A percentile compares a stretch with the other conserved stretches of the same genome.
Conservation (phyloP, 1,284 basidiomycete genomes). For the Cutaneotrichosporon daszewskae region DNA sequence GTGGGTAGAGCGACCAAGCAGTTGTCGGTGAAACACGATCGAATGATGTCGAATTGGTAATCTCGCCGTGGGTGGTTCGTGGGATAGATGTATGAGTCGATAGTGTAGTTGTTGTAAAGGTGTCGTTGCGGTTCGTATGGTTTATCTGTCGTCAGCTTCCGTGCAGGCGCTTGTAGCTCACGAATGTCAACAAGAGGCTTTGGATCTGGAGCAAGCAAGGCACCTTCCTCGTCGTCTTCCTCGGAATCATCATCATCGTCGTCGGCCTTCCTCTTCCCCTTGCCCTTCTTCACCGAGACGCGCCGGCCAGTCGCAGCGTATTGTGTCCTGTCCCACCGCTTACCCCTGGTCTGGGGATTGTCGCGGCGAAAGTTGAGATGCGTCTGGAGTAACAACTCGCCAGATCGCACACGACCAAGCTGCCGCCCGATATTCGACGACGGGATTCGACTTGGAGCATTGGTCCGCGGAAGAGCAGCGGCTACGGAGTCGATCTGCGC, state of each 20-base stretch:
- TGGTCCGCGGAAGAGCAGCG: not conserved
- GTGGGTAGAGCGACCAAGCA: slow-evolving; percentile 93
- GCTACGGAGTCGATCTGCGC: slow-evolving; percentile 18
- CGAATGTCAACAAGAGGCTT: slow-evolving; percentile 57
- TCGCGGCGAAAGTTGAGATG: slow-evolving; percentile 42
- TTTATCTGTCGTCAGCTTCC: slow-evolving; percentile 16
- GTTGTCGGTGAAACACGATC: slow-evolving; percentile 82
- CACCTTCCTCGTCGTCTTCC: slow-evolving; percentile 43
- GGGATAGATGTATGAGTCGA: slow-evolving; percentile 87
- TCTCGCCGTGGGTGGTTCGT: slow-evolving; percentile 80
- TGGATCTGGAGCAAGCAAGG: slow-evolving; percentile 71
- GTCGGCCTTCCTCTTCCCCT: slow-evolving; percentile 39
- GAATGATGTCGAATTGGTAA: slow-evolving; percentile 94
- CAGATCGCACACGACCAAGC: slow-evolving; percentile 7
- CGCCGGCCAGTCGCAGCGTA: slow-evolving; percentile 70
- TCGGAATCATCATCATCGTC: slow-evolving; percentile 47
- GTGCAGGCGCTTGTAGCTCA: slow-evolving; percentile 17
- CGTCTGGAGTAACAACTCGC: slow-evolving; percentile 29
- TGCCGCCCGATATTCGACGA: slow-evolving; percentile 1
- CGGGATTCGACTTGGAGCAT: not conserved
- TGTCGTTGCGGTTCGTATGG: slow-evolving; percentile 62
- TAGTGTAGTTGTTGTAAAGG: slow-evolving; percentile 68
- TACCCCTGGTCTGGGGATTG: slow-evolving; percentile 48
- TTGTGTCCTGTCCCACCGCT: slow-evolving; percentile 77
- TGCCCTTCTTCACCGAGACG: slow-evolving; percentile 29